Evolutionary conservation across 441 rosid species (phyloP), one percentile per base, ranked within the genome.

Genomic region (Eruca vesicaria): DNA sequence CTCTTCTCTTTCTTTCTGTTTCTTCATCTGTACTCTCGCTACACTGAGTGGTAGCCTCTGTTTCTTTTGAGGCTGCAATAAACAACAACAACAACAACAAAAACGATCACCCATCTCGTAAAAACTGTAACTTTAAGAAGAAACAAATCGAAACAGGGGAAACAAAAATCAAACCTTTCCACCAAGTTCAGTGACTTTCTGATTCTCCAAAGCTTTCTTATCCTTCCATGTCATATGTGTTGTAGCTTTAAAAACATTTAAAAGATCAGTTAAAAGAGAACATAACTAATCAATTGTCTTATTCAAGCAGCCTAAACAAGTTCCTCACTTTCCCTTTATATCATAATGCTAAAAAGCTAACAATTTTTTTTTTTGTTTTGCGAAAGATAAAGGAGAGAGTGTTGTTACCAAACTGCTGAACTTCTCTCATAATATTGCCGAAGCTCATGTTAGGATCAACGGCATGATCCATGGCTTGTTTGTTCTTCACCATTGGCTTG

Each of bases 221-320:
- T 92, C 93, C 70, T 94, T 92, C 99, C 97, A 94, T 70, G 98
- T 83, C 90, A 84, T 85, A 67, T 81, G 80, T 0, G 94, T 80
- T 7, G 81, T 72, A 53, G 84, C 97, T 88, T 20, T 1, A 4
- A 7, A 38, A 45, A 63, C 7, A 21, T 52, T 32, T 32, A 61
- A 7, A n/a, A n/a, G n/a, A n/a, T n/a, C n/a, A n/a, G n/a, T n/a
- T n/a, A n/a, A n/a, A 2, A 32, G 21, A 36, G 65, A 61, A 5
- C 4, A 63, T 20, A 36, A 63, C 21, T 19, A 11, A 4, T 7
- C 20, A 48, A 48, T n/a, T 15, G 20, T 16, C 55, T 32, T 16
- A n/a, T 31, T 16, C 23, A 60, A n/a, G n/a, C n/a, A n/a, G n/a
- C n/a, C n/a, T n/a, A n/a, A n/a, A 29, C 20, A 59, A 21, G 9